These are phyloP conservation scores for Quercus suber DNA, from an alignment of 306 rosid species.

Conservation along the genomic window DNA sequence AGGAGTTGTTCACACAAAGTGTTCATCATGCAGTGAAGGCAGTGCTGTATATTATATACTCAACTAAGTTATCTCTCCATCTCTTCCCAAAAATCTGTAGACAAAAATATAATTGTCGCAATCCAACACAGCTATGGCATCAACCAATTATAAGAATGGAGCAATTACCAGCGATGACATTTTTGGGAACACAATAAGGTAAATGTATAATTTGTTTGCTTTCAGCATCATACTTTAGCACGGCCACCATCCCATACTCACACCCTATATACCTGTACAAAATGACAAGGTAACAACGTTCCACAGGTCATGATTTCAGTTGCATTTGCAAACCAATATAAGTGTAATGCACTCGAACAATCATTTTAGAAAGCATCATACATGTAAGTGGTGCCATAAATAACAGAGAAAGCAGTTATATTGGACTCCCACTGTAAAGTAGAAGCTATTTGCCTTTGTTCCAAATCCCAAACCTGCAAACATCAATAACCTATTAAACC, in stretches of 20 bases:
- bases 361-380: slow-evolving; percentile 40
- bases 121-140: slow-evolving; percentile 18
- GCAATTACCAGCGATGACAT: slow-evolving; percentile 68
- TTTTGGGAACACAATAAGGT: slow-evolving; percentile 75
- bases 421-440: slow-evolving; percentile 79
- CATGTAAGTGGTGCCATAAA: slow-evolving; percentile 82
- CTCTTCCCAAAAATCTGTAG: no score
- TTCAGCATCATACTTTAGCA: slow-evolving; percentile 56
- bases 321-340: neutral
- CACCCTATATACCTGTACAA: slow-evolving; percentile 74
- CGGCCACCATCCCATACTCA: slow-evolving; percentile 72
- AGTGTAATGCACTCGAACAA: slow-evolving; percentile 15
- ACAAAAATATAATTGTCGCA: slow-evolving; percentile 8
- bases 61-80: no score
- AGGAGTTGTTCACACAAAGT: no score
- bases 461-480: slow-evolving; percentile 94
- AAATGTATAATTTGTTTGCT: slow-evolving; percentile 45
- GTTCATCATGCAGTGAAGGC: no score
- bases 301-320: slow-evolving; percentile 14
- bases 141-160: slow-evolving; percentile 22
- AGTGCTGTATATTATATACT: no score
- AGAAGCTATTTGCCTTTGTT: slow-evolving; percentile 62
- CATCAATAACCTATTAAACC: slow-evolving; percentile 42
- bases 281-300: slow-evolving; percentile 29
- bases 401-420: slow-evolving; percentile 84